These are phyloP conservation scores for Artemisia annua DNA, from an alignment of 129 eudicot species.

Conservation along the genomic window DNA sequence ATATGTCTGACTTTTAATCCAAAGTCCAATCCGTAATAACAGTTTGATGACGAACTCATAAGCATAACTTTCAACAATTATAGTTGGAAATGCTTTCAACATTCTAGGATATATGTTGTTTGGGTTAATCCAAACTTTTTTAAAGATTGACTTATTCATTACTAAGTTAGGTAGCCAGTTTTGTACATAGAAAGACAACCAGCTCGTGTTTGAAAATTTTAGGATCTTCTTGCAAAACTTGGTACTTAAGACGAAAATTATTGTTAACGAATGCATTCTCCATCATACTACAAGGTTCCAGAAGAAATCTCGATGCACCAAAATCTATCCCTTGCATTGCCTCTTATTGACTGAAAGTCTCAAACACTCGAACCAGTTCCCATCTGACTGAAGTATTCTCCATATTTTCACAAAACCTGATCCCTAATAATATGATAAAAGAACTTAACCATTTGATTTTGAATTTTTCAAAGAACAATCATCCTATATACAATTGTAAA, in stretches of 20 bases:
- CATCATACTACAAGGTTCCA: too few species aligned
- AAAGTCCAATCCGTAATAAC: neutral
- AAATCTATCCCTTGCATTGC: too few species aligned
- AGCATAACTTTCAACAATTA: neutral
- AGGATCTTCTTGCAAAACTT: neutral
- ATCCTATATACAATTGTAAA: neutral
- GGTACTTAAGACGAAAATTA: neutral
- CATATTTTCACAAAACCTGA: neutral
- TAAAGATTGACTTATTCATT: too few species aligned
- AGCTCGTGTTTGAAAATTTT: neutral
- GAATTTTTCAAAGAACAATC: neutral
- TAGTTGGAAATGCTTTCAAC: neutral
- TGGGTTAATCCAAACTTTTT: too few species aligned
- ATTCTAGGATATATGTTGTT: too few species aligned
- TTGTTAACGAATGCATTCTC: too few species aligned
- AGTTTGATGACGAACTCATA: neutral
- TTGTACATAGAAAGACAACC: neutral
- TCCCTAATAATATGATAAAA: neutral
- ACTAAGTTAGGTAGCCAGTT: too few species aligned
- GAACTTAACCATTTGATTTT: neutral
- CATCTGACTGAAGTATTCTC: neutral
- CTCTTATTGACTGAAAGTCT: neutral
- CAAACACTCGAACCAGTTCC: neutral
- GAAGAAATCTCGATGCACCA: too few species aligned
- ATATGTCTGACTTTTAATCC: slow-evolving; percentile 2